Percentiles rank a stretch among this genome's conserved stretches.
These are phyloP conservation scores for Knufia fluminis DNA, from an alignment of 2,329 filamentous ascomycete genomes.

Conservation along the genomic window DNA sequence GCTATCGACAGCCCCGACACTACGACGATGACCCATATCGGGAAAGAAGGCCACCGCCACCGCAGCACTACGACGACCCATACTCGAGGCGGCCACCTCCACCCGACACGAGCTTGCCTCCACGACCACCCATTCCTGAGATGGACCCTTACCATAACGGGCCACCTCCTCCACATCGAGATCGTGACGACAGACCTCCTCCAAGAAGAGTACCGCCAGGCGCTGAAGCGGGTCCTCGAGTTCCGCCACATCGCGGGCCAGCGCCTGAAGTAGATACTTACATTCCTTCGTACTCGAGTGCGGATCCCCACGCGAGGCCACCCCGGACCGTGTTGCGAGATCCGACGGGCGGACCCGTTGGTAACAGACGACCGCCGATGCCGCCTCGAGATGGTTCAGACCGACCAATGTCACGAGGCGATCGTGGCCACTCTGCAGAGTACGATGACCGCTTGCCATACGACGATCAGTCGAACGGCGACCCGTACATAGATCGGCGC, in stretches of 20 bases:
- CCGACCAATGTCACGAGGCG: not conserved
- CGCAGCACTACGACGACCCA: slow-evolving; percentile 17
- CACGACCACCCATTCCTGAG: slow-evolving; percentile 15
- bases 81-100: slow-evolving; percentile 16
- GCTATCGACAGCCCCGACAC: slow-evolving; percentile 11
- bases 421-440: slow-evolving; percentile 2
- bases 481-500: not conserved
- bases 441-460: slow-evolving; percentile 7
- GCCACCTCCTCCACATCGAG: slow-evolving; percentile 13
- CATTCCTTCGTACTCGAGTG: slow-evolving; percentile 22
- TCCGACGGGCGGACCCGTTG: slow-evolving; percentile 4
- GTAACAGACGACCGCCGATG: slow-evolving; percentile 1
- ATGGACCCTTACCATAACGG: slow-evolving; percentile 15
- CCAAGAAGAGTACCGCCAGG: slow-evolving; percentile 14
- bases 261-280: slow-evolving; percentile 21
- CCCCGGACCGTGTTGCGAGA: slow-evolving; percentile 6
- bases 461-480: slow-evolving; percentile 5
- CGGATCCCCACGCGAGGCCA: slow-evolving; percentile 14
- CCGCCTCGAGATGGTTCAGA: slow-evolving; percentile 6
- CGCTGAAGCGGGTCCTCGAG: slow-evolving; percentile 6
- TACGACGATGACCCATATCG: slow-evolving; percentile 13
- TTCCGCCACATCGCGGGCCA: slow-evolving; percentile 1
- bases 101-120: slow-evolving; percentile 14
- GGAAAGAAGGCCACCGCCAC: slow-evolving; percentile 7
- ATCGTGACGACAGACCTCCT: slow-evolving; percentile 19